Evolutionary conservation across 2,329 filamentous ascomycete species (phyloP).

Genomic region (Zymoseptoria ardabiliae): DNA sequence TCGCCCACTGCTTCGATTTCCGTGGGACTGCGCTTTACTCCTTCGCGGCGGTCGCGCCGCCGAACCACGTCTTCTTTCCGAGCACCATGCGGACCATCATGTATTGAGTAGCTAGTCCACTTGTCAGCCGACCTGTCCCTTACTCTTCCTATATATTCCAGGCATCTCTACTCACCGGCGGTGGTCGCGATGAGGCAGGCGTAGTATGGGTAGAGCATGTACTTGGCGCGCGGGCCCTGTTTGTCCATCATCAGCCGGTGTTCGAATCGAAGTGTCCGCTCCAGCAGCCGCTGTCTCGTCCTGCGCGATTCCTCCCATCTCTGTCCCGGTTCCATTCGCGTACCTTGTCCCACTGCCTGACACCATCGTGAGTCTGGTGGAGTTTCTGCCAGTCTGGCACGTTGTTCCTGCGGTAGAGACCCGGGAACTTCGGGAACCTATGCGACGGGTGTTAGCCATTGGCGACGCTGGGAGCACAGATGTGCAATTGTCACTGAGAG

Average conservation of each 20-base stretch:
- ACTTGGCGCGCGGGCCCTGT: conserved; percentile 58
- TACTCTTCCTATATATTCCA: neutral
- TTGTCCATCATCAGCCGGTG: neutral
- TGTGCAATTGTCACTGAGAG: neutral
- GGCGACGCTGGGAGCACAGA: neutral
- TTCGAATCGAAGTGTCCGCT: neutral
- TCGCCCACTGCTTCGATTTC: neutral
- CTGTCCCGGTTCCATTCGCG: conserved; percentile 30
- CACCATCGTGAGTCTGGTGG: conserved; percentile 66
- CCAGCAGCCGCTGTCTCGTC: neutral
- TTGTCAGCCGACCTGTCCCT: neutral
- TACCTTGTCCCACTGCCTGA: conserved; percentile 73
- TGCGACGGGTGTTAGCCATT: conserved; percentile 6
- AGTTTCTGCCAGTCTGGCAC: conserved; percentile 67
- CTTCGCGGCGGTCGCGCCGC: neutral
- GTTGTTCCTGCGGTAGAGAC: conserved; percentile 65
- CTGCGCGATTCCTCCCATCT: neutral
- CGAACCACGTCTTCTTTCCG: conserved; percentile 71
- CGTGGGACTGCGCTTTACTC: neutral
- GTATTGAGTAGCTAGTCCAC: conserved; percentile 49
- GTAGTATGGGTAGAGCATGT: conserved; percentile 63
- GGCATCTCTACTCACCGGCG: conserved; percentile 46
- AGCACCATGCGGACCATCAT: conserved; percentile 65
- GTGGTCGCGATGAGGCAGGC: conserved; percentile 35
- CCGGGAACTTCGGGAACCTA: conserved; percentile 24